phyloP scores from a whole-genome alignment of 352 stramenopile species.

The Phytophthora pseudosyringae region DNA sequence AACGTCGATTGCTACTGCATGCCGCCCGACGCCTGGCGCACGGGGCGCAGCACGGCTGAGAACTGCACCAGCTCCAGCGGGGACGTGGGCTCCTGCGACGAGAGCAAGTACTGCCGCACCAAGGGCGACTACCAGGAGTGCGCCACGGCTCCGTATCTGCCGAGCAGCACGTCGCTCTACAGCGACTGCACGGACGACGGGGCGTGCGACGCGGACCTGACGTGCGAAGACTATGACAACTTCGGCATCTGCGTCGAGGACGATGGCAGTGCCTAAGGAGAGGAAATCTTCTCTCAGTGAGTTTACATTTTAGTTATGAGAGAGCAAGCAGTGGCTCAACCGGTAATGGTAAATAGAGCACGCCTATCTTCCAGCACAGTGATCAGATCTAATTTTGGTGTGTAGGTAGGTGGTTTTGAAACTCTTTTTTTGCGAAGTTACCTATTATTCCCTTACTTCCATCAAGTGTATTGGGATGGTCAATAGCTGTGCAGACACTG shows the following conservation, averaged over 20 bases:
- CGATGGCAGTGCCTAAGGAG: constrained; percentile 13
- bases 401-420: constrained; percentile 1
- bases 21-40: constrained; percentile 55
- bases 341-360: constrained; percentile 5
- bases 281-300: constrained; percentile 9
- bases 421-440: neutral
- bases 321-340: constrained; percentile 10
- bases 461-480: neutral
- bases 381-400: constrained; percentile 12
- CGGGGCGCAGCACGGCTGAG: constrained; percentile 33
- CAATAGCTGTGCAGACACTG: neutral
- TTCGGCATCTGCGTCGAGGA: constrained; percentile 48
- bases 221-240: constrained; percentile 48
- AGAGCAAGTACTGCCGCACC: constrained; percentile 64
- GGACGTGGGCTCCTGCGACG: constrained; percentile 39
- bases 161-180: constrained; percentile 46
- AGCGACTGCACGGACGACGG: constrained; percentile 47
- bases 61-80: constrained; percentile 49
- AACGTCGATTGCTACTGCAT: constrained; percentile 58
- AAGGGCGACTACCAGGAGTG: constrained; percentile 60
- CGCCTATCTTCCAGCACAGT: neutral
- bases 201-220: constrained; percentile 41
- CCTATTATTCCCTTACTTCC: neutral
- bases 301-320: constrained; percentile 24
- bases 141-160: constrained; percentile 49